Percentiles rank a stretch among this genome's conserved stretches.
Conservation (phyloP, 441 rosid species). For the Erodium moschatum region DNA sequence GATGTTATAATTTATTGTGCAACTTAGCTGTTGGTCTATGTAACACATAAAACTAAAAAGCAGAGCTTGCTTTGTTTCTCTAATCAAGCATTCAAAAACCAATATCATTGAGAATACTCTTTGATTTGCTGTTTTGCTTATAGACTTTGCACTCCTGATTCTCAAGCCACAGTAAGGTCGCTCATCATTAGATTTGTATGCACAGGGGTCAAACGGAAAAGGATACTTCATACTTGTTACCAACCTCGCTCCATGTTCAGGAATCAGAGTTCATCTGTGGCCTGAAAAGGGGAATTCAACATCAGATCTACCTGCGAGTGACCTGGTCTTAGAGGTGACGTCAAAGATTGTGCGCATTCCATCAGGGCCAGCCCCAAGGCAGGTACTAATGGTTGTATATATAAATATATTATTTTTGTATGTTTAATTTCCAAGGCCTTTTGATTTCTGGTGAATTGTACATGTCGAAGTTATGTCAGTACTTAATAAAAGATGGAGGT, state of each 20-base stretch:
- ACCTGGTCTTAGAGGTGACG: conserved; percentile 70
- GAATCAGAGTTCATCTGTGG: conserved; percentile 91
- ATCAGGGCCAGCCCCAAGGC: conserved; percentile 86
- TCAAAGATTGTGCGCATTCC: conserved; percentile 93
- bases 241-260: conserved; percentile 87
- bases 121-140: conserved; percentile 3
- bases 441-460: conserved; percentile 9
- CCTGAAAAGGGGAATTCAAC: conserved; percentile 57
- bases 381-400: conserved; percentile 41
- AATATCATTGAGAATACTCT: not conserved
- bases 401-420: conserved; percentile 1
- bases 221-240: conserved; percentile 83
- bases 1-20: not conserved
- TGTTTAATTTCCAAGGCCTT: conserved; percentile 3
- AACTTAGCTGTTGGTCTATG: not conserved
- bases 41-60: not conserved
- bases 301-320: conserved; percentile 44
- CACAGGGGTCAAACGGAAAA: conserved; percentile 71
- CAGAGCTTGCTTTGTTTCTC: not conserved
- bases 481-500: conserved; percentile 8
- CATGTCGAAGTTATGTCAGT: not conserved
- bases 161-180: conserved; percentile 7
- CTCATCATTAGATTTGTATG: conserved; percentile 27
- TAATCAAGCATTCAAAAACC: not conserved
- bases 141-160: conserved; percentile 13